Conservation (phyloP, 176 grass and related monocot species). For the Bothriochloa decipiens region DNA sequence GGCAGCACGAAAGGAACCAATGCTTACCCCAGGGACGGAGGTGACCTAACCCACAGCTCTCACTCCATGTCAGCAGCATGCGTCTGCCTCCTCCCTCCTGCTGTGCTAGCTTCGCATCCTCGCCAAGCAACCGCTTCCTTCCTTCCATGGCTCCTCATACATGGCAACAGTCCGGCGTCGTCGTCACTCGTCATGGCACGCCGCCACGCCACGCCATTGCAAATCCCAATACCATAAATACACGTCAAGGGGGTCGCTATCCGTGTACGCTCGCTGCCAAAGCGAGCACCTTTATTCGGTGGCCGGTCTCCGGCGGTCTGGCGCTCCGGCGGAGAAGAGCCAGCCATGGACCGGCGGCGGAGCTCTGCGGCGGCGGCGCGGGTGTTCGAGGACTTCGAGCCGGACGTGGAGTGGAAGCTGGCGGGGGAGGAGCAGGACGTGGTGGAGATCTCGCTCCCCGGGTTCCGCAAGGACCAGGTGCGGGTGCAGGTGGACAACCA, state of each 20-base stretch:
- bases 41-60: slow-evolving; percentile 32
- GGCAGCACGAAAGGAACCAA: slow-evolving; percentile 47
- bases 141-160: background rate
- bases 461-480: slow-evolving; percentile 61
- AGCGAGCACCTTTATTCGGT: background rate
- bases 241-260: slow-evolving; percentile 9
- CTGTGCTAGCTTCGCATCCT: background rate
- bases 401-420: slow-evolving; percentile 30
- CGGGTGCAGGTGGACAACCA: slow-evolving; percentile 50
- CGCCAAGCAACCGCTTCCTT: slow-evolving; percentile 23
- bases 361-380: background rate
- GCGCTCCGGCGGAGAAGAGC: background rate
- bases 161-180: background rate
- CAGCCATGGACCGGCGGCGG: slow-evolving; percentile 13
- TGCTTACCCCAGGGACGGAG: slow-evolving; percentile 26
- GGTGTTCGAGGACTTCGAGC: slow-evolving; percentile 40
- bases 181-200: background rate
- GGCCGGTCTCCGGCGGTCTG: background rate
- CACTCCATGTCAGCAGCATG: slow-evolving; percentile 35
- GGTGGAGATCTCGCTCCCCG: slow-evolving; percentile 53
- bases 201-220: background rate
- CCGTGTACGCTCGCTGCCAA: background rate
- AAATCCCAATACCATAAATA: background rate
- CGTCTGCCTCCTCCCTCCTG: background rate
- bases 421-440: slow-evolving; percentile 11